These are phyloP conservation scores for Ceratocystis huliohia DNA, from an alignment of 2,329 filamentous ascomycete genomes.

Conservation along the genomic window DNA sequence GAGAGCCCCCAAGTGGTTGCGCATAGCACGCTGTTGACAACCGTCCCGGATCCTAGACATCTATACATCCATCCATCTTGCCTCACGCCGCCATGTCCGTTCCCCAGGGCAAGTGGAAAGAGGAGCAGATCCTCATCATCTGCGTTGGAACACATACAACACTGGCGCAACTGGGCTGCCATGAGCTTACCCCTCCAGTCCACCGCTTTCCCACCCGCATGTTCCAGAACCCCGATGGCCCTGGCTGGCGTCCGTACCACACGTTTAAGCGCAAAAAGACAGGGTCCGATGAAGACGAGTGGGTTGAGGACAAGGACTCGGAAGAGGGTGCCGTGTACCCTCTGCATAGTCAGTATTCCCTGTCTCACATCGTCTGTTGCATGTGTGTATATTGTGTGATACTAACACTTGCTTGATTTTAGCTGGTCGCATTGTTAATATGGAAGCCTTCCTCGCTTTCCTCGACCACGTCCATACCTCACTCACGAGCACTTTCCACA, in stretches of 20 bases:
- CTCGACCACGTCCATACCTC: constrained; percentile 83
- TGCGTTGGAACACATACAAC: constrained; percentile 79
- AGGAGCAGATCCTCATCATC: constrained; percentile 56
- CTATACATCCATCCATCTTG: not conserved
- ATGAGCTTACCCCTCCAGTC: constrained; percentile 81
- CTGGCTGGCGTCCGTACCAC: constrained; percentile 62
- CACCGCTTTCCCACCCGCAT: constrained; percentile 83
- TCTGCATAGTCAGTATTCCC: constrained; percentile 42
- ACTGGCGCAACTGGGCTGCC: constrained; percentile 78
- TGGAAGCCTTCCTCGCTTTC: constrained; percentile 86
- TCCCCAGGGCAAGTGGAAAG: constrained; percentile 47
- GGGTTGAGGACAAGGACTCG: constrained; percentile 78
- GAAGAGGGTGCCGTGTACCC: constrained; percentile 86
- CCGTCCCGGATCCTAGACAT: not conserved
- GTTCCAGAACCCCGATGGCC: constrained; percentile 75
- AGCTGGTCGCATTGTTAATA: constrained; percentile 74
- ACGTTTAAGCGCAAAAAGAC: constrained; percentile 53
- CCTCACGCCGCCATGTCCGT: constrained; percentile 35
- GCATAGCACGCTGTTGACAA: no score
- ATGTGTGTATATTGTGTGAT: not conserved
- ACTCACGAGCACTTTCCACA: constrained; percentile 85
- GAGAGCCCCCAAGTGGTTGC: no score
- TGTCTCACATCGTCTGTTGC: not conserved
- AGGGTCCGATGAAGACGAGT: constrained; percentile 50
- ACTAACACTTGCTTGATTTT: constrained; percentile 21